These are phyloP conservation scores for Staphylotrichum tortipilum DNA, from an alignment of 495 filamentous ascomycete species.

Conservation along the genomic window DNA sequence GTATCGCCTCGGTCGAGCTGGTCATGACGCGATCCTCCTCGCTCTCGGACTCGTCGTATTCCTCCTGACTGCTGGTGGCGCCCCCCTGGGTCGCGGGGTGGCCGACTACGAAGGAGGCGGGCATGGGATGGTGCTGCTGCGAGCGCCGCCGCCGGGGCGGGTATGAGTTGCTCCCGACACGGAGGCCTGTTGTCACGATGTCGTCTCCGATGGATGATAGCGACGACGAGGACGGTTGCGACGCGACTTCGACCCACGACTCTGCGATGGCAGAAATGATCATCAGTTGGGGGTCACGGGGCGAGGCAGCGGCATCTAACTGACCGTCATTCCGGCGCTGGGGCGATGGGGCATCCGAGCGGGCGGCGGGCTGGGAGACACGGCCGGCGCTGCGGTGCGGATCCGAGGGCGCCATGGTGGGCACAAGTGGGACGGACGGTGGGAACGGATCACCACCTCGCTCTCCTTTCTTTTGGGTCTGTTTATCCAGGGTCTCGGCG, in stretches of 20 bases:
- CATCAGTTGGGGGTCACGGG: slow-evolving; percentile 1
- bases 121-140: slow-evolving; percentile 35
- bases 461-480: too few relatives aligned
- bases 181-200: slow-evolving; percentile 76
- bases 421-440: too few relatives aligned
- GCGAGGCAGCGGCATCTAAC: slow-evolving; percentile 3
- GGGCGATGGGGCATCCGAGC: slow-evolving; percentile 15
- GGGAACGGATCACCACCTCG: too few relatives aligned
- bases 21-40: slow-evolving; percentile 69
- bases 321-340: slow-evolving; percentile 30
- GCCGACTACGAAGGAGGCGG: slow-evolving; percentile 26
- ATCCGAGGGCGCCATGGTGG: slow-evolving; percentile 17
- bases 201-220: slow-evolving; percentile 85
- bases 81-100: slow-evolving; percentile 41
- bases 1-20: slow-evolving; percentile 73
- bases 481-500: not conserved
- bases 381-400: slow-evolving; percentile 6
- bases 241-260: slow-evolving; percentile 94
- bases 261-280: slow-evolving; percentile 60
- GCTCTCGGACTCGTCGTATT: slow-evolving; percentile 55
- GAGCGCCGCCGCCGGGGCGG: slow-evolving; percentile 49
- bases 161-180: slow-evolving; percentile 51
- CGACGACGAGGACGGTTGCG: slow-evolving; percentile 82
- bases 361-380: slow-evolving; percentile 4
- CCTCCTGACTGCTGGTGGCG: slow-evolving; percentile 71